A percentile compares a stretch with the other conserved stretches of the same genome.
phyloP scores from a whole-genome alignment of 352 stramenopile genomes.

The Globisporangium heterothallicum region DNA sequence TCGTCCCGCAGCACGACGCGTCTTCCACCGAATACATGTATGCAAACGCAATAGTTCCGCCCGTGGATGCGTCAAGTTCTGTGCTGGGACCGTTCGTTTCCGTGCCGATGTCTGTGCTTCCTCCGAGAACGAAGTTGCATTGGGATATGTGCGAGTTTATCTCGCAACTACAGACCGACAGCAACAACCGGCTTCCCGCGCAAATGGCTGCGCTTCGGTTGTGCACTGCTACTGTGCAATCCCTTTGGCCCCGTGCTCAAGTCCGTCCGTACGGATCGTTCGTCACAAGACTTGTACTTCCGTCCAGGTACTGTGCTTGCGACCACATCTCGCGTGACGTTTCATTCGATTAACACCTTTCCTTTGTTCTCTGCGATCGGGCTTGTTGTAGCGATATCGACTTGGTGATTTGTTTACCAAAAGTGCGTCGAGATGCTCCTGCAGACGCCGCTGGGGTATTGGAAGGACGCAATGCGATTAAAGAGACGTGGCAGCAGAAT shows the following conservation, averaged over 20 bases:
- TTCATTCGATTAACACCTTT: background rate
- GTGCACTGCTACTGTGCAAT: constrained; percentile 80
- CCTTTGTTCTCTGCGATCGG: constrained; percentile 1
- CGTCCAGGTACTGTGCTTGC: constrained; percentile 58
- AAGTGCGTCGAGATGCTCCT: constrained; percentile 92
- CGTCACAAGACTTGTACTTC: constrained; percentile 92
- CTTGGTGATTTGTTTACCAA: constrained; percentile 96
- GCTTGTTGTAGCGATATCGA: constrained; percentile 89
- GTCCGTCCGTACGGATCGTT: constrained; percentile 97
- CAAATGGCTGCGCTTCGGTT: constrained; percentile 74
- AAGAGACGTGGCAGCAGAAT: constrained; percentile 97
- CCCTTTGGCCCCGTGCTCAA: constrained; percentile 93
- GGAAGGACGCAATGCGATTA: constrained; percentile 98
- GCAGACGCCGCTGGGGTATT: constrained; percentile 93
- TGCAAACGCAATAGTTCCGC: constrained; percentile 23
- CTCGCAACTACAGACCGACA: constrained; percentile 70
- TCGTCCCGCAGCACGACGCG: constrained; percentile 9
- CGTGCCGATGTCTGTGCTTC: constrained; percentile 78
- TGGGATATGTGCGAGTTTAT: constrained; percentile 88
- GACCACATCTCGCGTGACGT: constrained; percentile 1
- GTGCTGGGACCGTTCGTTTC: constrained; percentile 77
- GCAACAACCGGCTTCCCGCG: constrained; percentile 53
- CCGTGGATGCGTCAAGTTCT: constrained; percentile 31
- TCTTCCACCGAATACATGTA: constrained; percentile 37
- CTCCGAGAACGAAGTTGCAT: constrained; percentile 76